phyloP scores from a whole-genome alignment of 495 filamentous ascomycete species.

The Neurospora cerealis region DNA sequence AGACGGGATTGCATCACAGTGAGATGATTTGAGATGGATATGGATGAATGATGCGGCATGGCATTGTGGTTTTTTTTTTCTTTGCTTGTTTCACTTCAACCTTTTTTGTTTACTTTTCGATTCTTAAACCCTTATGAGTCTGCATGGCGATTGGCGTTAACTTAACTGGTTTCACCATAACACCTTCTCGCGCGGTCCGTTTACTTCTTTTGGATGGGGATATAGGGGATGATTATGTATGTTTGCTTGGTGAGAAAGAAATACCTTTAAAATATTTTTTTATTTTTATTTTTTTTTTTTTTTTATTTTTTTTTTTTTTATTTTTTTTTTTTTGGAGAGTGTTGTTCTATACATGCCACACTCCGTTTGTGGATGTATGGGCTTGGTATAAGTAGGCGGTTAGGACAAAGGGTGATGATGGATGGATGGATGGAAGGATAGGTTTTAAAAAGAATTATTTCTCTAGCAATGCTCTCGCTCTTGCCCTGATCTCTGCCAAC shows the following conservation, averaged over 20 bases:
- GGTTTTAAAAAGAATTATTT: background rate
- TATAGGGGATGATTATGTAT: background rate
- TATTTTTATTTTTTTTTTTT: background rate
- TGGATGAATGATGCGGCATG: background rate
- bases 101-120: constrained; percentile 10
- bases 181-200: constrained; percentile 15
- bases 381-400: background rate
- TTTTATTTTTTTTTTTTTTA: background rate
- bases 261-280: background rate
- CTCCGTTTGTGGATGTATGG: background rate
- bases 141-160: constrained; percentile 16
- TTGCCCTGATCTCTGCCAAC: background rate
- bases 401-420: background rate
- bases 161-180: constrained; percentile 11
- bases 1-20: constrained; percentile 34
- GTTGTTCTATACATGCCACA: background rate
- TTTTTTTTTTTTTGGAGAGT: background rate
- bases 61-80: background rate
- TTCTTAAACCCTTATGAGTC: constrained; percentile 1
- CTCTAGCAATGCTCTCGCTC: background rate
- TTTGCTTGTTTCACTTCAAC: constrained; percentile 3
- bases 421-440: background rate
- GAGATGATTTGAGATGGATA: constrained; percentile 33
- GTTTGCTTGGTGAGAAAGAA: background rate
- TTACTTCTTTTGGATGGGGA: constrained; percentile 15